Evolutionary conservation across 1,284 basidiomycete genomes (phyloP).

Genomic region (Pisolithus thermaeus): DNA sequence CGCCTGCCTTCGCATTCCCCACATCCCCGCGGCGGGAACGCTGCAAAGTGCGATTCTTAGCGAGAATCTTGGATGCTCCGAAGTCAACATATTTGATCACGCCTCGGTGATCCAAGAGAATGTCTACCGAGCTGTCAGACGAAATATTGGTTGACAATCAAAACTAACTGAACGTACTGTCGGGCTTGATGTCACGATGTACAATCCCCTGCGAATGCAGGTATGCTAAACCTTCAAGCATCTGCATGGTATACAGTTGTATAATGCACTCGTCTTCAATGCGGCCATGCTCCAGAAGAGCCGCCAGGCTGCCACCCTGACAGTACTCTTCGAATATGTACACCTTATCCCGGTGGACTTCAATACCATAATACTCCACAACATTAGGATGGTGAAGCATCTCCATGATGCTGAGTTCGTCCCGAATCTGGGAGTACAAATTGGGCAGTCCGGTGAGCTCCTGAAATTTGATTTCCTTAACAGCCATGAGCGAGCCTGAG

Average conservation of each 20-base stretch:
- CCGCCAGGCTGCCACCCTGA: constrained; percentile 90
- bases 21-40: constrained; percentile 56
- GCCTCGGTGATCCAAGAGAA: constrained; percentile 89
- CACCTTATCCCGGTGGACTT: constrained; percentile 97
- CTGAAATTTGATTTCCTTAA: constrained; percentile 98
- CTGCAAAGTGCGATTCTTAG: constrained; percentile 87
- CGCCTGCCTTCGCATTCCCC: constrained; percentile 24
- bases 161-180: constrained; percentile 64
- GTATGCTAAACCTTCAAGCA: constrained; percentile 92
- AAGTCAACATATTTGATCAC: constrained; percentile 99
- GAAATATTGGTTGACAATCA: not conserved
- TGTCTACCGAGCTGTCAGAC: constrained; percentile 53
- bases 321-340: constrained; percentile 99
- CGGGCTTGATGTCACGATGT: constrained; percentile 98
- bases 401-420: constrained; percentile 98
- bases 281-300: constrained; percentile 87
- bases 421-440: constrained; percentile 90
- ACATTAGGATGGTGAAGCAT: constrained; percentile 98
- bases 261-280: constrained; percentile 97
- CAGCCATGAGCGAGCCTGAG: constrained; percentile 95
- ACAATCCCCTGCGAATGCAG: constrained; percentile 91
- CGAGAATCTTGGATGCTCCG: constrained; percentile 96
- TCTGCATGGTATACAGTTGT: constrained; percentile 95
- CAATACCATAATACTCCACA: constrained; percentile 99
- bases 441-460: constrained; percentile 81